Evolutionary conservation across 345 rosid species (phyloP), one percentile per base, ranked within the genome.

Genomic region (Mangifera indica): DNA sequence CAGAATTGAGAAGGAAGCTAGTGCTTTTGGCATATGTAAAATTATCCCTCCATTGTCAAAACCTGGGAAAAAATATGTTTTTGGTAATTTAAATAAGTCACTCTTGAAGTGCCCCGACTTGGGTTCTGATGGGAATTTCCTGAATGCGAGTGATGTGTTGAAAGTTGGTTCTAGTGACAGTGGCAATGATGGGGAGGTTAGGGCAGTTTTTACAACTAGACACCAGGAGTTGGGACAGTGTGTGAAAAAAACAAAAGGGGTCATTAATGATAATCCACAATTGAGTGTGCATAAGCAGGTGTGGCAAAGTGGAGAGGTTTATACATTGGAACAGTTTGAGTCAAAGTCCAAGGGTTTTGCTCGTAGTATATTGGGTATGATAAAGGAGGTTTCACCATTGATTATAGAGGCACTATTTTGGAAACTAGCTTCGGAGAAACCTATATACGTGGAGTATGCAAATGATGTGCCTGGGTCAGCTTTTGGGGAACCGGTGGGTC

Each of bases 401-500:
- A 89, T 77, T 69, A 72, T 91, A 9, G 99, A 96, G 82, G 82
- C 97, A 55, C 77, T 93, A 80, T 96, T 96, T 73, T 96, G 99
- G 99, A 90, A 88, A 82, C 84, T 87, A 4, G 90, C 97, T 70
- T 88, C 78, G 1, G 97, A 93, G 80, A 96, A 91, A 80, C 94
- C 97, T 63, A 84, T 91, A 63, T 84, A 84, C 70, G 84, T 96
- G 66, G 99, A 96, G 71, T 96, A 96, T 87, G 98, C 99, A n/a
- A 96, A 96, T 77, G 98, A 96, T 87, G 98, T 96, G 22, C 98
- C 99, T 4, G 99, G 99, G 14, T 93, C 99, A 10, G 98, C 78
- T 64, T 96, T 96, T 75, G 97, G 95, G 49, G 91, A 96, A 67
- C 93, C 97, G 26, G 89, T 86, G 70, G 87, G 87, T 55, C 86